Evolutionary conservation across 768 basidiomycete species (phyloP).

Genomic region (Xerocomellus intermedius): DNA sequence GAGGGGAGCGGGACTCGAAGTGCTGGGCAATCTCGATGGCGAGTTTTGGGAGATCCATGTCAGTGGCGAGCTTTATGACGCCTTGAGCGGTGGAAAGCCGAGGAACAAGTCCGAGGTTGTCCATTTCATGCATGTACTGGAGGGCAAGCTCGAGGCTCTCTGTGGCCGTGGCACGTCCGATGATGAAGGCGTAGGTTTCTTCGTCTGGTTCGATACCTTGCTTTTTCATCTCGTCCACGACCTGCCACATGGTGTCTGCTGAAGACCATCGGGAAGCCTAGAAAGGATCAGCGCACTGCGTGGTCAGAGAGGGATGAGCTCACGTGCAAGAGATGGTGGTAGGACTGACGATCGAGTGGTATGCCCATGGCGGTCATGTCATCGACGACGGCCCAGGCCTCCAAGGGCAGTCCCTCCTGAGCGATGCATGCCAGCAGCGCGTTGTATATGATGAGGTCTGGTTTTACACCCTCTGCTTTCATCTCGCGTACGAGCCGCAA

Average conservation of each 20-base stretch:
- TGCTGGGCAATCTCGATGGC: constrained; percentile 67
- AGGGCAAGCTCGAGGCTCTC: constrained; percentile 67
- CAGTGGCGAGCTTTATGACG: constrained; percentile 54
- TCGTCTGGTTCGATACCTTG: constrained; percentile 49
- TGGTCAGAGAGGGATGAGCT: constrained; percentile 13
- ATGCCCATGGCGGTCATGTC: constrained; percentile 61
- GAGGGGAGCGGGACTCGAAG: constrained; percentile 55
- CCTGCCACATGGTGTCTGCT: constrained; percentile 42
- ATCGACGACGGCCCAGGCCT: constrained; percentile 65
- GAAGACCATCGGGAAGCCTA: constrained; percentile 47
- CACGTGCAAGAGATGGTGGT: constrained; percentile 63
- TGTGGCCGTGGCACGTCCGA: constrained; percentile 43
- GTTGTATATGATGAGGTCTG: constrained; percentile 57
- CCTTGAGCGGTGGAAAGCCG: constrained; percentile 47
- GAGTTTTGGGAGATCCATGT: constrained; percentile 55
- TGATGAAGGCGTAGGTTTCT: constrained; percentile 52
- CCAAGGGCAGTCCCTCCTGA: constrained; percentile 40
- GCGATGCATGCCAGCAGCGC: constrained; percentile 52
- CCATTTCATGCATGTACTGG: constrained; percentile 60
- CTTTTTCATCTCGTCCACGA: constrained; percentile 56
- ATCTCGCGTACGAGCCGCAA: constrained; percentile 52
- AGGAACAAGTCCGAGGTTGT: constrained; percentile 47
- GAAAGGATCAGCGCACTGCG: constrained; percentile 8
- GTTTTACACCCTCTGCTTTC: constrained; percentile 53
- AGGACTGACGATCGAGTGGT: constrained; percentile 47